Base-by-base conservation (phyloP, 2,329 filamentous ascomycete genomes). In the Calonectria leucothoes region DNA sequence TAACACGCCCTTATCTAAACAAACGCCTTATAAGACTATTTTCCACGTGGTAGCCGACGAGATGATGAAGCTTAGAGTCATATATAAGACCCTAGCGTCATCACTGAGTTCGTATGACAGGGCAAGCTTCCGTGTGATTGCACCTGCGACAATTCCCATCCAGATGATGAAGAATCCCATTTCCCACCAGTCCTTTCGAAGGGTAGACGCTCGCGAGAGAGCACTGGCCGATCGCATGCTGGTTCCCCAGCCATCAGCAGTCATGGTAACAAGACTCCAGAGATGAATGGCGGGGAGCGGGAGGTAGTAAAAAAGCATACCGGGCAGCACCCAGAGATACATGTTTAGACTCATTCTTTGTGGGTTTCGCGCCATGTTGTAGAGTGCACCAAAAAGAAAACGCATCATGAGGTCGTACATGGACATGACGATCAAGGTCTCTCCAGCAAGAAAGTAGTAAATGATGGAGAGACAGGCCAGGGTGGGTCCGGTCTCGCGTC, bases 161-260 rank as follows among this genome's bases (percentile, higher is more conserved):
- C 78, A 80, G 14, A 75, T 66, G 10, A 80, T 75, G 17, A 79
- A 78, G 61, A 80, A 80, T 20, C 78, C 78, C 17, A 72, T 74
- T 37, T 80, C 78, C 66, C 75, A 78, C 77, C 75, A 79, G 3
- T 77, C 74, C 63, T 78, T 73, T 3, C 76, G 42, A 37, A 64
- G 39, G 29, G 75, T 74, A 29, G 78, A 74, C 57, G 75, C 71
- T 35, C 76, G 71, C 2, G 70, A 70, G 27, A 52, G 31, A 29
- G 78, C 78, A 6, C 70, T 74, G 55, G 72, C 77, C 5, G 78
- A 73, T 17, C 78, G 70, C 78, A 80, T 80, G 39, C 70, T 78
- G 5, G 78, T 80, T 29, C 78, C 78, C 78, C 78, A 80, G 17
- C 78, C 78, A 52, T 79, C 78, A 1, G 78, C 75, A 17, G 78